Evolutionary conservation across 306 rosid genomes (phyloP), one percentile per base, ranked within the genome.

Genomic region (Cicer bijugum): DNA sequence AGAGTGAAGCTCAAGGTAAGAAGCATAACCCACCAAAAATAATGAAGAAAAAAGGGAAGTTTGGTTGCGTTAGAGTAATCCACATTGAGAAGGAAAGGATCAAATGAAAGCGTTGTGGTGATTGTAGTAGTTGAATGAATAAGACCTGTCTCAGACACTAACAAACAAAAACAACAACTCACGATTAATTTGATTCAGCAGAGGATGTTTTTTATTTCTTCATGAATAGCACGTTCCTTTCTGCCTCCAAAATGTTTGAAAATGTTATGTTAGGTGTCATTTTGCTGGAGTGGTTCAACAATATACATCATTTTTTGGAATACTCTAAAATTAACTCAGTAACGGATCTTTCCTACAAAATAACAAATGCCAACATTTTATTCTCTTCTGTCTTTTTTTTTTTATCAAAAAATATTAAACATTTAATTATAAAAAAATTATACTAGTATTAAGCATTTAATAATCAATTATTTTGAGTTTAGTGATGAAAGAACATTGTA

Each of bases 131-230:
- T 17, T 53, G 60, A 8, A 53, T 17, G 12, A 52, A 7, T 15
- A 52, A 52, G 58, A 52, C 58, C 58, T 52, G 58, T 52, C 58
- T 52, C 28, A 7, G 58, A 52, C 20, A 52, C 17, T 17, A 50
- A 50, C 20, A 48, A n/a, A 53, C 33, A 19, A 55, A 7, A 52
- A 16, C 61, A 55, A 55, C 61, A 55, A 55, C 60, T 53, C 12
- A 9, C n/a, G 37, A 35, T 19, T 55, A 35, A 55, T 55, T 55
- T 8, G 60, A 8, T 53, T 53, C 35, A 53, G 60, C 35, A 14
- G 23, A 52, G 58, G 28, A 14, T 51, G 4, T 51, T 52, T 52
- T 52, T 5, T 14, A 0, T 10, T 12, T 51, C 4, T 15, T 51
- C 1, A 6, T 48, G 8, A 17, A 9, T 7, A 19, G 38, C 35